Base-by-base conservation (phyloP, 441 rosid genomes). In the Euphorbia corollata region DNA sequence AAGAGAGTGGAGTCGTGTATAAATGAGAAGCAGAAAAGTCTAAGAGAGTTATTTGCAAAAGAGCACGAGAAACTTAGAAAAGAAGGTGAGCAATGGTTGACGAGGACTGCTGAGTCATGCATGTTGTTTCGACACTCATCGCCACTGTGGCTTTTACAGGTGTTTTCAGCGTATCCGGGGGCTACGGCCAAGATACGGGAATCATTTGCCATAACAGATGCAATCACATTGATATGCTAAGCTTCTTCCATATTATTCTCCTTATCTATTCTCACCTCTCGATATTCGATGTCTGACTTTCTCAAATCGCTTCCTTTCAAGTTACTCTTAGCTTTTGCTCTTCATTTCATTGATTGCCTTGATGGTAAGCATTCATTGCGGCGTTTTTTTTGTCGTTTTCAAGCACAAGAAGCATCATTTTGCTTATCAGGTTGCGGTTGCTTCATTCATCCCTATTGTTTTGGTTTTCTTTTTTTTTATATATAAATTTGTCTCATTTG, bases 111-210 rank as follows among this genome's bases (percentile, higher is more conserved):
- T 10, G 50, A 45, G 15, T 45, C 50, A 13, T 45, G 50, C 50
- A 45, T 45, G 16, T 45, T 10, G 50, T 38, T 38, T 38, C 41
- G 9, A 38, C 41, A 6, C 41, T 38, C 41, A 38, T 38, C 7
- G 41, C 41, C 50, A 13, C 50, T 2, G 50, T 45, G 13, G 50
- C 50, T 5, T 45, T 45, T 45, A 45, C 50, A 4, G 50, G 79
- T 4, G 57, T 61, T 4, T 81, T 81, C 32, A 74, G 81, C 0
- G 62, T 76, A 22, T 82, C 84, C 16, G 80, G 80, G 0, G 74
- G 80, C 12, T 22, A 6, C 20, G 19, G 50, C 18, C 1, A 64
- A 12, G 65, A 59, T 3, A 59, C 24, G 2, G 78, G 78, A 2
- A 43, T 45, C 16, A 5, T 38, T 38, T 38, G 41, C 41, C 41